These are phyloP conservation scores for Coriaria nepalensis DNA, from an alignment of 306 rosid genomes.

Conservation along the genomic window DNA sequence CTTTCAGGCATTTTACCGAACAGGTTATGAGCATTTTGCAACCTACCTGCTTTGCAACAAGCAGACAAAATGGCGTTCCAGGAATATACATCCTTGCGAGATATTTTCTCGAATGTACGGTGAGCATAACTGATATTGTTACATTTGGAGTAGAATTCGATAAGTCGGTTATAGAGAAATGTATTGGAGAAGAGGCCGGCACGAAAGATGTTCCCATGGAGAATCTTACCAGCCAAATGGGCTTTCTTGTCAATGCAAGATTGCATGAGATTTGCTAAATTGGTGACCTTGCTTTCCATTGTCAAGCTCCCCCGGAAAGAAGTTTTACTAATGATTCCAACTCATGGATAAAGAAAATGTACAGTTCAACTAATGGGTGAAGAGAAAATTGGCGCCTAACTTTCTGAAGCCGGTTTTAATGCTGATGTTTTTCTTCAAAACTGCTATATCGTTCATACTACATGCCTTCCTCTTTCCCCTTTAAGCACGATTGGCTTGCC, in stretches of 20 bases:
- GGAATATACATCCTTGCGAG: slow-evolving; percentile 43
- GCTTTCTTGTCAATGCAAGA: slow-evolving; percentile 39
- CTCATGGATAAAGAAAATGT: too few relatives aligned
- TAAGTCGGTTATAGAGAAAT: slow-evolving; percentile 41
- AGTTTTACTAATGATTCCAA: too few relatives aligned
- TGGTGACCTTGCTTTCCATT: slow-evolving; percentile 17
- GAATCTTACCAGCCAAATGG: slow-evolving; percentile 27
- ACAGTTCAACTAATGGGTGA: too few relatives aligned
- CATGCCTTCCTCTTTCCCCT: too few relatives aligned
- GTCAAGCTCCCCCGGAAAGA: too few relatives aligned
- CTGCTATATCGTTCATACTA: too few relatives aligned
- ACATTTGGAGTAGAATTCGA: slow-evolving; percentile 49
- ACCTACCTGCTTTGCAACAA: slow-evolving; percentile 24
- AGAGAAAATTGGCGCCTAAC: too few relatives aligned
- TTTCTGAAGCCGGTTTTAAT: too few relatives aligned
- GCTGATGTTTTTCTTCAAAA: too few relatives aligned
- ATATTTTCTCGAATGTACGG: slow-evolving; percentile 31
- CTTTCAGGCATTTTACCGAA: slow-evolving; percentile 53
- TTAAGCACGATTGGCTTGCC: too few relatives aligned
- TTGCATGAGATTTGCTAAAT: slow-evolving; percentile 39
- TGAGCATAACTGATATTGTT: slow-evolving; percentile 21
- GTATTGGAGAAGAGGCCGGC: slow-evolving; percentile 24
- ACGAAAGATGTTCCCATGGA: slow-evolving; percentile 43
- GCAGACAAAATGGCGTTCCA: slow-evolving; percentile 55
- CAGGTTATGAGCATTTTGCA: slow-evolving; percentile 26